Base-by-base conservation (phyloP, 371 early-diverging fungal species). In the Rhizopus delemar region DNA sequence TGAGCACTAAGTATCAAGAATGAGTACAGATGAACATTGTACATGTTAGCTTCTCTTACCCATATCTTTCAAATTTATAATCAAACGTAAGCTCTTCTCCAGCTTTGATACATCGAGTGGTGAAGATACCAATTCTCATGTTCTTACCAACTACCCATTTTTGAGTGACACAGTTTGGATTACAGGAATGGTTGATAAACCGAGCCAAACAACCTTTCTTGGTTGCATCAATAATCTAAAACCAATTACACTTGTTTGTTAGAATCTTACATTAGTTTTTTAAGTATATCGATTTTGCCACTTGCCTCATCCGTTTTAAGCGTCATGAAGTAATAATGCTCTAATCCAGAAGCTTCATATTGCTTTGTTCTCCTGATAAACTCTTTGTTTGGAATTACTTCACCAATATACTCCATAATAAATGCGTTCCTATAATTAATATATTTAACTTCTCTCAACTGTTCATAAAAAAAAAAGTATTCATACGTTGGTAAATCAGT, bases 291-390 rank as follows among this genome's bases (percentile, higher is more conserved):
- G 28, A 56, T 43, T 43, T 43, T 43, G 16, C 22, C 39, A 4
- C 57, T 38, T 73, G 90, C 92, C 78, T 96, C 94, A 63, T 93
- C 90, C 12, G 85, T 80, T 55, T 93, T 93, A 12, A 98, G 74
- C 43, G 90, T 89, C 98, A 98, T 98, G 73, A 96, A 98, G 60
- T 99, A 99, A 71, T 96, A 96, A 66, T 99, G 98, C 65, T 85
- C 78, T 11, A 85, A 75, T n/a, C 94, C 94, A 49, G 86, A 82
- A 33, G 84, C 60, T 54, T 85, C 86, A 66, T 97, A 96, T 49
- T 86, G 86, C 38, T 80, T 76, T 7, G 91, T 89, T 5, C 99
- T 81, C 63, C 91, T 89, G 34, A 86, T 69, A 66, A 97, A 97
- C 59, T 86, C 86, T 22, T 73, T 57, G 29, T 85, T 73, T 3